Evolutionary conservation across 1,284 basidiomycete species (phyloP), one percentile per base, ranked within the genome.

Genomic region (Vanrija pseudolonga): DNA sequence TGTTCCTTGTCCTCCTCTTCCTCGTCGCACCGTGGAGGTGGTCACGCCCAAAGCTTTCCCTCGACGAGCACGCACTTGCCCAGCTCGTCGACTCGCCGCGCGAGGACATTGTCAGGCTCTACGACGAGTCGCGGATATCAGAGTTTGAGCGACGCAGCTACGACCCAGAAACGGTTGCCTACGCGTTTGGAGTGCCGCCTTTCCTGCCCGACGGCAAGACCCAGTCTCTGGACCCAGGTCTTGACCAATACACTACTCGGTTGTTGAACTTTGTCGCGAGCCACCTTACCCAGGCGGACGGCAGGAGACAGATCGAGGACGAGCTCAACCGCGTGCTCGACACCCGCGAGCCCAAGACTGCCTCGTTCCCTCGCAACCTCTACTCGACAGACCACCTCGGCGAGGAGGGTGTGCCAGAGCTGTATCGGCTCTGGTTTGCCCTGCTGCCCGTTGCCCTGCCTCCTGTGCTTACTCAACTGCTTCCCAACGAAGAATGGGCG

Each of bases 401-500:
- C 12, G 47, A 46, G n/a, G 50, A 50, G 1, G 64, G 61, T 22
- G 63, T 62, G 6, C 54, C 57, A 1, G 59, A 62, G 36, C 57
- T 61, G 24, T 69, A 65, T 39, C 58, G 62, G 0, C 47, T 69
- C 15, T 69, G 67, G 67, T 39, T 37, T n/a, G 62, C 56, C 3
- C 48, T 69, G 0, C 50, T 69, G 4, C 60, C 60, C 8, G 22
- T 58, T 3, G 53, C 56, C 5, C 36, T 61, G 0, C 49, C 37
- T 11, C 43, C 44, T 3, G 22, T 24, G 17, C 44, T 60, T 1
- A 43, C 47, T 0, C 40, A 46, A 7, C 50, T 54, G 19, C 46
- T 58, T 2, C 56, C 56, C 6, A 51, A 58, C 20, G 46, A 51
- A 3, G 56, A 58, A 8, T 57, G 54, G 60, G 56, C 56, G 6